Evolutionary conservation across 257 asterid species (phyloP).

Genomic region (Solanum neorickii): DNA sequence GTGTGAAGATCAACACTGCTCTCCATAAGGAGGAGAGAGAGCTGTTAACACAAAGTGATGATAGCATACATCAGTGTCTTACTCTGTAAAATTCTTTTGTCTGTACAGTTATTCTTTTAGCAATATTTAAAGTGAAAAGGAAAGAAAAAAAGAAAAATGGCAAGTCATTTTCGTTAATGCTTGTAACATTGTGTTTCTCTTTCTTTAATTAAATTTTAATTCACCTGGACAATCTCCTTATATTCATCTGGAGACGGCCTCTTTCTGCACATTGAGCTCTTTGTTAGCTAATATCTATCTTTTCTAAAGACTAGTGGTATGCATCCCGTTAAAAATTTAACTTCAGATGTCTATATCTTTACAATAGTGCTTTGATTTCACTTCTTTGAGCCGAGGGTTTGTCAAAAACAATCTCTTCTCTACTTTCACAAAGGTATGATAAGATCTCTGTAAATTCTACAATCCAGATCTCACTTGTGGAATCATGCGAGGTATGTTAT

Average conservation of each 20-base stretch:
- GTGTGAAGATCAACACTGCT: constrained; percentile 29
- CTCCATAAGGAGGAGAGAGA: constrained; percentile 13
- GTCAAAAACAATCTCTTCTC: not conserved
- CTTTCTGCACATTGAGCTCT: not conserved
- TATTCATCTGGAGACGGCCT: not conserved
- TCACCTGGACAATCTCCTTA: not conserved
- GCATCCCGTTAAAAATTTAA: not conserved
- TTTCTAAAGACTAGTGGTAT: not conserved
- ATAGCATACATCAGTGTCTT: not conserved
- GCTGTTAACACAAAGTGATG: constrained; percentile 2
- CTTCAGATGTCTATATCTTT: not conserved
- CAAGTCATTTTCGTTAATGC: not conserved
- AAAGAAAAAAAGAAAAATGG: not conserved
- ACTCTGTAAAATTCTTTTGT: constrained; percentile 1
- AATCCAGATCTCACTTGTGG: too few relatives aligned
- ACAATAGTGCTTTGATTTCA: not conserved
- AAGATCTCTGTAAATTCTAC: too few relatives aligned
- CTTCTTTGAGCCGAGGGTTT: not conserved
- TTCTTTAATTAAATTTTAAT: not conserved
- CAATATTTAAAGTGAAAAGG: not conserved
- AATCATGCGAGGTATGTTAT: too few relatives aligned
- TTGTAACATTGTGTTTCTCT: not conserved
- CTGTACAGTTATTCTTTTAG: constrained; percentile 1
- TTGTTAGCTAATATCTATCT: not conserved
- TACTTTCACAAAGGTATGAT: not conserved